Evolutionary conservation across 2,329 filamentous ascomycete species (phyloP), one percentile per base, ranked within the genome.

Genomic region (Harringtonia lauricola): DNA sequence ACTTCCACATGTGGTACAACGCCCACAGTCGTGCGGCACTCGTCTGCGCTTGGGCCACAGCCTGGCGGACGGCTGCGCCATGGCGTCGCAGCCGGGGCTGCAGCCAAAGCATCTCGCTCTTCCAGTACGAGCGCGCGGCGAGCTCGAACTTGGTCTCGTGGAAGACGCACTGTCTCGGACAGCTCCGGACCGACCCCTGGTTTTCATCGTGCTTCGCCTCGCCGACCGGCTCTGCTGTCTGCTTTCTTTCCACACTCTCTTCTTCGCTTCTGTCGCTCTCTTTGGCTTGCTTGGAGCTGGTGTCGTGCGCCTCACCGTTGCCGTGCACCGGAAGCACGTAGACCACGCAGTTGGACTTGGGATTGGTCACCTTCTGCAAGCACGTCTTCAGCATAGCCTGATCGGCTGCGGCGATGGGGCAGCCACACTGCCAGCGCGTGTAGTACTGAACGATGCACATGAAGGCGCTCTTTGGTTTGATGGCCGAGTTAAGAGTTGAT

Each of bases 211-310:
- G 5, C 5, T 8, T 8, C 30, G 8, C n/a, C n/a, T n/a, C n/a
- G 8, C n/a, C n/a, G n/a, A n/a, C n/a, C n/a, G n/a, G n/a, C n/a
- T n/a, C n/a, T n/a, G n/a, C 14, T 31, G 5, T 31, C 30, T 14
- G 8, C 30, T 31, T 31, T 13, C 14, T n/a, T 31, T 31, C 14
- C 30, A 5, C 30, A 29, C 13, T 29, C 42, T 43, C 9, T 52
- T 49, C 42, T 52, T 49, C 4, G 61, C 43, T 2, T 6, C 7
- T 26, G 24, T 7, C 52, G 51, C 2, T 51, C 18, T 35, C 29
- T 26, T 28, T 14, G 18, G 35, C 29, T n/a, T 24, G 22, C 19
- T 41, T 14, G 4, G 24, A 10, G 24, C 17, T 28, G 8, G 30
- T 36, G 12, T 29, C 24, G 17, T 36, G 15, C 18, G 29, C 28